Base-by-base conservation (phyloP, 169 alveolate species). In the Plasmodium adleri region DNA sequence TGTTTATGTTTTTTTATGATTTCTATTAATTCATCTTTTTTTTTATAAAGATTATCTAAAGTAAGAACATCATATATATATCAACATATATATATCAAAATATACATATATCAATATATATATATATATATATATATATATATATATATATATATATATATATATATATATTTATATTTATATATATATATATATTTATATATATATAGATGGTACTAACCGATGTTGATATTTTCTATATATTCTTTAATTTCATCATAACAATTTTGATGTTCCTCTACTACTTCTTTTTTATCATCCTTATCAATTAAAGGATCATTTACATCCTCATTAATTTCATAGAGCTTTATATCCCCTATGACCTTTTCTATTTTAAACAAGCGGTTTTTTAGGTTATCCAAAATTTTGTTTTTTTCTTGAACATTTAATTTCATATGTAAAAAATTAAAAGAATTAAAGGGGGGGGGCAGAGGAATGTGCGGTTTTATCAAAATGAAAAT, bases 311-410 rank as follows among this genome's bases (percentile, higher is more conserved):
- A 28, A 47, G 20, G 70, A 12, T 47, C 70, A 20, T 64, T 10
- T 20, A 10, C 15, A 20, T 52, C 39, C 7, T 26, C 28, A 3
- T 9, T 54, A 6, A 62, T 76, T 24, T 76, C 89, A 20, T 76
- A 76, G 32, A 76, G 66, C 47, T 63, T 76, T 47, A 76, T 76
- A 54, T 70, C 73, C 17, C 89, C 89, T 76, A 76, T 64, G 17
- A 70, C 78, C n/a, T 32, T 50, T 76, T 76, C 89, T 45, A 76
- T 76, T 76, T 28, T 76, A 17, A 64, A 26, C 76, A 76, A 63
- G 26, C 89, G 72, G 43, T 64, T 47, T 63, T 68, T 76, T 68
- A 76, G 59, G 24, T 63, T 64, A 13, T 76, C 76, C 56, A 76
- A 45, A 49, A 76, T 56, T 15, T 24, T 12, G 26, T 64, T 76